Base-by-base conservation (phyloP, 164 flowering plant species). In the Vitis riparia region DNA sequence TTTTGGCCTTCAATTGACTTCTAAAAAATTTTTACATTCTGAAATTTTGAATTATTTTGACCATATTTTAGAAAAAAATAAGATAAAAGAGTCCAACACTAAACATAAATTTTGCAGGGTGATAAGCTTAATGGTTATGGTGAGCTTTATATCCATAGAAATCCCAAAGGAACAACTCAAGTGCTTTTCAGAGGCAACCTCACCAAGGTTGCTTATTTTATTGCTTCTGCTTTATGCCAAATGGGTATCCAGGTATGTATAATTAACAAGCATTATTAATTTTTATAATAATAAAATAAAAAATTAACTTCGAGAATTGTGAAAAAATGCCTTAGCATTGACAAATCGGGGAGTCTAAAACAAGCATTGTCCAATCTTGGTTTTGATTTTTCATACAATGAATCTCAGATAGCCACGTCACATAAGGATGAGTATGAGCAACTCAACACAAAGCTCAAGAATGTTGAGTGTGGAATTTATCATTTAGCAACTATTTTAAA, bases 101-200 rank as follows among this genome's bases (percentile, higher is more conserved):
- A 9, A n/a, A 49, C n/a, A 12, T 66, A 67, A 13, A 5, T 29
- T 73, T 29, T 37, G 19, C 80, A 90, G 94, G 79, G 86, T 0
- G 90, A 93, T 63, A 82, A 83, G 48, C 73, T 93, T 15, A 93
- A 91, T 56, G 64, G 65, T 53, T 75, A 82, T 68, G 98, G 95
- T 1, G 90, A 87, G 68, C 59, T 87, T 6, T 91, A 82, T 66
- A 29, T 91, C 3, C 70, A 76, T 30, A 86, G 67, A 76, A 49
- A 83, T 62, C 90, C 96, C 0, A 74, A 79, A 51, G 89, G 80
- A 53, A 80, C 89, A 63, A 77, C 76, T 11, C 79, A 80, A 77
- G 89, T 91, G 2, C 69, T 88, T 15, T 71, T 91, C 5, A 66
- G 78, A 74, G 91, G 89, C 51, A 79, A 79, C 6, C 55, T 81